A percentile compares a stretch with the other conserved stretches of the same genome.
phyloP scores from a whole-genome alignment of 2,329 filamentous ascomycete genomes.

The Colletotrichum eremochloae region DNA sequence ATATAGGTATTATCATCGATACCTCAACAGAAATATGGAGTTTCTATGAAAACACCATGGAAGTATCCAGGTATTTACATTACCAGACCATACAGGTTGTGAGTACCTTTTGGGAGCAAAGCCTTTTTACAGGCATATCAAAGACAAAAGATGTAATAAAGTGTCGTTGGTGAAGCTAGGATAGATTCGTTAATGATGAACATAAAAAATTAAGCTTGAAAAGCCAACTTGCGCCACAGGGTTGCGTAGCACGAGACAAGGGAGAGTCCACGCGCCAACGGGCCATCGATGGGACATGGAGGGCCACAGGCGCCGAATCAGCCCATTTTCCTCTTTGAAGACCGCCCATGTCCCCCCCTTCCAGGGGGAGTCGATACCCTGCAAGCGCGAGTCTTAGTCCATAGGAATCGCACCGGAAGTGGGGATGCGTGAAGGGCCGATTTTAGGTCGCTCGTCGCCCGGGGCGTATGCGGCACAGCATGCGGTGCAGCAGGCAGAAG shows the following conservation, averaged over 20 bases:
- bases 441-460: no score
- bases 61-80: no score
- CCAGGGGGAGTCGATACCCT: background rate
- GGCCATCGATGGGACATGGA: background rate
- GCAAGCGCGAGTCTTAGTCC: background rate
- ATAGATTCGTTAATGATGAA: background rate
- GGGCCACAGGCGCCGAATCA: background rate
- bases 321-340: background rate
- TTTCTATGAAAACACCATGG: no score
- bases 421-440: background rate
- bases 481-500: background rate
- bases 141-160: background rate
- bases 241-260: background rate
- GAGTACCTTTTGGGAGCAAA: background rate
- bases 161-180: no score
- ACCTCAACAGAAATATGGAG: no score
- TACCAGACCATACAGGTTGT: no score
- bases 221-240: background rate
- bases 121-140: background rate
- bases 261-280: background rate
- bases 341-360: background rate
- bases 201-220: background rate
- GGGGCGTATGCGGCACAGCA: no score
- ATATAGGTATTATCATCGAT: no score
- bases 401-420: background rate